Conservation (phyloP, 805 yeast genomes). For the Kodamaea kakaduensis region DNA sequence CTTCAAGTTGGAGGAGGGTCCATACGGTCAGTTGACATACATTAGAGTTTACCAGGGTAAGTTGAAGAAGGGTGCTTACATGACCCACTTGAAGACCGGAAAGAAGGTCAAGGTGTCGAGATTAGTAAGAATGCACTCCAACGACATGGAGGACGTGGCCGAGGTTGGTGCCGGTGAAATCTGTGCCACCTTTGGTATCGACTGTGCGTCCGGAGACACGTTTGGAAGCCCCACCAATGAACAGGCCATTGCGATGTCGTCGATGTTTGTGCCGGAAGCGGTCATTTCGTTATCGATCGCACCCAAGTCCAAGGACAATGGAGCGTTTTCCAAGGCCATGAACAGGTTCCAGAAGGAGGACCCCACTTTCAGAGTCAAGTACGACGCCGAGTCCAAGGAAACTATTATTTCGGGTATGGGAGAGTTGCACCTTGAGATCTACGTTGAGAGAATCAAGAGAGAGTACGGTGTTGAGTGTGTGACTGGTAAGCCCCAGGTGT, state of each 20-base stretch:
- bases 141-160: constrained; percentile 96
- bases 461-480: constrained; percentile 94
- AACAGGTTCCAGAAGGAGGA: constrained; percentile 98
- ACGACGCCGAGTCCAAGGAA: constrained; percentile 87
- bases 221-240: constrained; percentile 73
- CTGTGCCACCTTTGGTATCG: constrained; percentile 98
- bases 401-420: constrained; percentile 98
- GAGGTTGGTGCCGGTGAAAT: constrained; percentile 98
- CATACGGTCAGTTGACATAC: constrained; percentile 95
- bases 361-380: constrained; percentile 94
- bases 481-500: constrained; percentile 97
- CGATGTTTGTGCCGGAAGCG: constrained; percentile 99
- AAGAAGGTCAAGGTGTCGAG: constrained; percentile 86
- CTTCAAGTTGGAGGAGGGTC: constrained; percentile 98
- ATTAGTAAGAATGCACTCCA: constrained; percentile 96
- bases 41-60: constrained; percentile 96
- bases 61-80: constrained; percentile 83
- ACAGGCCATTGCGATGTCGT: constrained; percentile 82
- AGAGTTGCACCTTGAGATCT: constrained; percentile 93
- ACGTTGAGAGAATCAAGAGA: constrained; percentile 96
- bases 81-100: constrained; percentile 86
- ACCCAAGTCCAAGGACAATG: constrained; percentile 83
- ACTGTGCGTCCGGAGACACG: constrained; percentile 98
- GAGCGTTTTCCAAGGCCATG: constrained; percentile 91
- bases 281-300: constrained; percentile 89